A percentile compares a stretch with the other conserved stretches of the same genome.
phyloP scores from a whole-genome alignment of 73 alveolate species.

The Paramecium octaurelia region DNA sequence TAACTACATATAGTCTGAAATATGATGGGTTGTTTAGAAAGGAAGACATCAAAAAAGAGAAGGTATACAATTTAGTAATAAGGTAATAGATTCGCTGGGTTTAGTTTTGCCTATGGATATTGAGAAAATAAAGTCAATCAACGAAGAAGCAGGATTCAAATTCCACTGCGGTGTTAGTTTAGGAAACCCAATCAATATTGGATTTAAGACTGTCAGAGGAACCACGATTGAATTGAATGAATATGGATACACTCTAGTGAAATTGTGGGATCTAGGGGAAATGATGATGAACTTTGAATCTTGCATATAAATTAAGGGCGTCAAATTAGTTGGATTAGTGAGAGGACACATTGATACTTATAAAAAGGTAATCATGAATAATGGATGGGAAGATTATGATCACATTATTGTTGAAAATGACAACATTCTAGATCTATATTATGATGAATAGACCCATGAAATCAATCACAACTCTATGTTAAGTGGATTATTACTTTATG shows the following conservation, averaged over 20 bases:
- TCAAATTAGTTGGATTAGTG: not conserved
- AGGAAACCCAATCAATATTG: not conserved
- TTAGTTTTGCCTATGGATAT: not conserved
- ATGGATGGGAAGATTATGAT: slow-evolving; percentile 15
- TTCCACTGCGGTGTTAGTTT: not conserved
- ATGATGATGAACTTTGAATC: not conserved
- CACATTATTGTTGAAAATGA: not conserved
- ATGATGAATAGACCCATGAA: not conserved
- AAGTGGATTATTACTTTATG: not conserved
- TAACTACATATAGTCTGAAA: not conserved
- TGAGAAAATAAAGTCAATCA: not conserved
- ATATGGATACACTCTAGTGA: not conserved
- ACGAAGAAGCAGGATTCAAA: not conserved
- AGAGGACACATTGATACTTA: not conserved
- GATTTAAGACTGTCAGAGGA: not conserved
- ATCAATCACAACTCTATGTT: not conserved
- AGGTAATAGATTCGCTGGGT: slow-evolving; percentile 21
- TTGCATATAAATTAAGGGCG: not conserved
- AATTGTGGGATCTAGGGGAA: slow-evolving; percentile 2
- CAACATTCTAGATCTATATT: not conserved
- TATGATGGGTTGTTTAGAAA: not conserved
- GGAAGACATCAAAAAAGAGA: not conserved
- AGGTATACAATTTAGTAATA: not conserved
- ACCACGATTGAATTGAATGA: not conserved
- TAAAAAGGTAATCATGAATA: not conserved